Conservation (phyloP, 306 rosid species). For the Rosa lucieae region DNA sequence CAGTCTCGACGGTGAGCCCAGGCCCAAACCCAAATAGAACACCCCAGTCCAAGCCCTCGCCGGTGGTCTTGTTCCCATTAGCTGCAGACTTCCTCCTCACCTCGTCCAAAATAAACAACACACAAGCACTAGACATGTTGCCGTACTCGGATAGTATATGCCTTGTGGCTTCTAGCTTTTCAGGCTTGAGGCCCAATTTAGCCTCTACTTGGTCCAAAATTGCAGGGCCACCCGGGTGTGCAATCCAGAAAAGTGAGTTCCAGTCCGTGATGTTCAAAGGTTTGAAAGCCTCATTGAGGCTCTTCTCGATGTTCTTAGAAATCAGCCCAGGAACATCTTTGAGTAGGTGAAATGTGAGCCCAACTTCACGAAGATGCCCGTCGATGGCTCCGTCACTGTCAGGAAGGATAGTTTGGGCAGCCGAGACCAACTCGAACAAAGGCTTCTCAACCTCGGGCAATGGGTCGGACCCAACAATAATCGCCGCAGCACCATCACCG, state of each 20-base stretch:
- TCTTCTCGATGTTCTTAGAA: conserved; percentile 49
- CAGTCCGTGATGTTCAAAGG: conserved; percentile 52
- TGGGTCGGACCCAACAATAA: conserved; percentile 60
- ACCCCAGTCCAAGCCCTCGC: conserved; percentile 74
- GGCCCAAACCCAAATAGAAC: conserved; percentile 75
- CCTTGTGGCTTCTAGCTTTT: conserved; percentile 49
- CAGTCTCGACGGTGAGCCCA: conserved; percentile 64
- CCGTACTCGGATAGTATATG: conserved; percentile 60
- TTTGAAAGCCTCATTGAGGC: conserved; percentile 42
- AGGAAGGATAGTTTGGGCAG: conserved; percentile 61
- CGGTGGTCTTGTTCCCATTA: conserved; percentile 43
- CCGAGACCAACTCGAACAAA: conserved; percentile 50
- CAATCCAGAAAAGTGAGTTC: conserved; percentile 64
- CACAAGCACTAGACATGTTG: conserved; percentile 82
- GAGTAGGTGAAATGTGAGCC: conserved; percentile 55
- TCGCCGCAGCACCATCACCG: conserved; percentile 52
- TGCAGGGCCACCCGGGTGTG: conserved; percentile 60
- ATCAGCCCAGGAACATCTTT: conserved; percentile 60
- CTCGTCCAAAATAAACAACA: conserved; percentile 60
- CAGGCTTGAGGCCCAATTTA: conserved; percentile 40
- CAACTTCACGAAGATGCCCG: conserved; percentile 56
- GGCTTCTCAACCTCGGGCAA: conserved; percentile 50
- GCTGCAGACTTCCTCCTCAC: conserved; percentile 49
- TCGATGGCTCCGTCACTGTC: conserved; percentile 68
- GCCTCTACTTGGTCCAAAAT: conserved; percentile 51